Conservation (phyloP, 1,139 yeast species). For the Hansenula sp. region DNA sequence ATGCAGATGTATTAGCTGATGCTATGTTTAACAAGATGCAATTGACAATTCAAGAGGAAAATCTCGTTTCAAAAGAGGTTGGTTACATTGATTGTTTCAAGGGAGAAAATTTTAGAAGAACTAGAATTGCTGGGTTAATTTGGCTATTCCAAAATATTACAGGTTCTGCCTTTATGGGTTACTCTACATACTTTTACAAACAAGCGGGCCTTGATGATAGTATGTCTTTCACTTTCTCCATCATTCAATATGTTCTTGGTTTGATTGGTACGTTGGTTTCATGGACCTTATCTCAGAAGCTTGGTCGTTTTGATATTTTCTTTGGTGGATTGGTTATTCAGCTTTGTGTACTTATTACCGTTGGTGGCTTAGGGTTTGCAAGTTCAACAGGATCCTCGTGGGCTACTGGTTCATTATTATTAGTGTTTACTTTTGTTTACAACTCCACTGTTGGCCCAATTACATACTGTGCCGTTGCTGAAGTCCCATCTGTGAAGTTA, state of each 20-base stretch:
- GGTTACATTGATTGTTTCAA: conserved; percentile 44
- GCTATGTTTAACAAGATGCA: conserved; percentile 26
- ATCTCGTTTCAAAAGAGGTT: conserved; percentile 12
- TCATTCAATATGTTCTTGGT: conserved; percentile 30
- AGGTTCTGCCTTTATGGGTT: conserved; percentile 48
- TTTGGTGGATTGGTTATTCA: conserved; percentile 27
- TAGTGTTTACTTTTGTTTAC: conserved; percentile 32
- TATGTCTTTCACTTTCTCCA: conserved; percentile 29
- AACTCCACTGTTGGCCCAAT: conserved; percentile 32
- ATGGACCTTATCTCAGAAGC: conserved; percentile 24
- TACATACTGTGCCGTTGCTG: conserved; percentile 37
- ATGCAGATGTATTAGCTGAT: conserved; percentile 12
- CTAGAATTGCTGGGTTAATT: conserved; percentile 42
- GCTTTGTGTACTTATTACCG: conserved; percentile 25
- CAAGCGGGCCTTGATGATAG: conserved; percentile 31
- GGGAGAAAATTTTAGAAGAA: conserved; percentile 45
- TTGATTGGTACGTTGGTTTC: conserved; percentile 28
- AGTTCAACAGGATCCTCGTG: conserved; percentile 18
- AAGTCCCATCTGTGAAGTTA: conserved; percentile 34
- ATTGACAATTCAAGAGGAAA: conserved; percentile 29
- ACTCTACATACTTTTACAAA: conserved; percentile 35
- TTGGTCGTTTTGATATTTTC: conserved; percentile 30
- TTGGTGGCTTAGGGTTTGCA: conserved; percentile 30
- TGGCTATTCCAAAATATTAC: conserved; percentile 49
- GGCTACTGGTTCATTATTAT: conserved; percentile 26